Evolutionary conservation across 805 yeast species (phyloP).

Genomic region (Lachancea waltii): DNA sequence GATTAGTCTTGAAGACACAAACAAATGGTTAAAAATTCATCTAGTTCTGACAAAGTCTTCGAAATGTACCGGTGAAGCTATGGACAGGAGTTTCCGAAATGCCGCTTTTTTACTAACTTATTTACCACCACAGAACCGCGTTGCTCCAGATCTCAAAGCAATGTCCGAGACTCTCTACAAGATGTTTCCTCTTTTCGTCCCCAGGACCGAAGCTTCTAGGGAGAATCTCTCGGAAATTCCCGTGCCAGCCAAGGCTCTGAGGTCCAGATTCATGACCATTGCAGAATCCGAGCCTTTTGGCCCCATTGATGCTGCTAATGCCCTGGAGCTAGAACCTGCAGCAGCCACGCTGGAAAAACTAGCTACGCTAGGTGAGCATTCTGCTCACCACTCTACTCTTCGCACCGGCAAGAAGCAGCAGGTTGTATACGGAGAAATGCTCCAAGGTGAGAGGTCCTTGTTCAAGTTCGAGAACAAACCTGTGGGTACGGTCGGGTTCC

Average conservation of each 20-base stretch:
- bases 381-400: constrained; percentile 28
- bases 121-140: constrained; percentile 42
- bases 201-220: constrained; percentile 30
- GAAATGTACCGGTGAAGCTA: no score
- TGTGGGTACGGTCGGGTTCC: constrained; percentile 80
- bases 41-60: constrained; percentile 17
- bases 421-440: constrained; percentile 48
- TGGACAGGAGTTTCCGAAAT: no score
- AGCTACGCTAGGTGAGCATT: constrained; percentile 49
- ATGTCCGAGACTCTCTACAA: constrained; percentile 60
- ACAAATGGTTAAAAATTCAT: constrained; percentile 44
- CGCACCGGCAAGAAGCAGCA: constrained; percentile 31
- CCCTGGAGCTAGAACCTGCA: constrained; percentile 84
- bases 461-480: constrained; percentile 72
- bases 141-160: constrained; percentile 49
- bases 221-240: constrained; percentile 94
- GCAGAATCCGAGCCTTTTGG: constrained; percentile 96
- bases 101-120: no score
- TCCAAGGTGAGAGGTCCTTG: constrained; percentile 61
- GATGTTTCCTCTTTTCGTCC: constrained; percentile 71
- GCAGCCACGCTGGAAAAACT: constrained; percentile 65
- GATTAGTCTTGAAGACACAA: constrained; percentile 78
- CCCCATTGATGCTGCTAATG: constrained; percentile 87
- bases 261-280: constrained; percentile 77
- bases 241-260: constrained; percentile 72